Evolutionary conservation across 2,329 filamentous ascomycete genomes (phyloP), one percentile per base, ranked within the genome.

Genomic region (Sclerotinia subarctica): DNA sequence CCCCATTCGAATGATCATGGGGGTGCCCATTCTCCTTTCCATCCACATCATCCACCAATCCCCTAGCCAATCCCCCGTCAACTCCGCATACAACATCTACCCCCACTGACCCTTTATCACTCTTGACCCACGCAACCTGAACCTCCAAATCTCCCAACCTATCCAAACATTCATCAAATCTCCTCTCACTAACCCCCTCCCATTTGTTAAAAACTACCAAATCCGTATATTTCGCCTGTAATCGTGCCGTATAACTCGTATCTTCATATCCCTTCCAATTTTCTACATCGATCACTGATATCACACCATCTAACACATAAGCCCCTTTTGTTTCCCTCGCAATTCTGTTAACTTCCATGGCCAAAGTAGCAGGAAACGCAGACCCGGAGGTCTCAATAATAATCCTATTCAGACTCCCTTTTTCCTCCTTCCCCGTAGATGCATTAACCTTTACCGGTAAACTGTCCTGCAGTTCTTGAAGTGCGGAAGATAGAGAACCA

Each of bases 361-460:
- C 88, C 26, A 91, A 78, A 1, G 89, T 91, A 1, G 89, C 86
- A 0, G 89, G 89, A 73, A 86, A 86, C 3, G 77, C 77, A 38
- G 70, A 73, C 0, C 95, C 95, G 51, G 88, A 92, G 2, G 95
- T 99, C 83, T 99, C 95, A 78, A 99, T 89, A 64, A 99, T 88
- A 79, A 99, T 95, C 67, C 95, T 87, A 77, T 97, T 91, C 0
- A 93, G 66, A 21, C 21, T 68, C 46, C 83, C 78, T 19, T 78
- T 78, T 32, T 81, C 35, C 17, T 54, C 49, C 13, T 47, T 6
- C 19, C 52, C 35, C 13, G 32, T 54, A 5, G 24, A 38, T 19
- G 32, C 52, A 15, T 65, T 35, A 5, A 44, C 21, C n/a, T 29
- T 44, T 7, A 32, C 26, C 2, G 56, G 44, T 11, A 51, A 49